Conservation (phyloP, 805 yeast species). For the Pichia kluyveri region DNA sequence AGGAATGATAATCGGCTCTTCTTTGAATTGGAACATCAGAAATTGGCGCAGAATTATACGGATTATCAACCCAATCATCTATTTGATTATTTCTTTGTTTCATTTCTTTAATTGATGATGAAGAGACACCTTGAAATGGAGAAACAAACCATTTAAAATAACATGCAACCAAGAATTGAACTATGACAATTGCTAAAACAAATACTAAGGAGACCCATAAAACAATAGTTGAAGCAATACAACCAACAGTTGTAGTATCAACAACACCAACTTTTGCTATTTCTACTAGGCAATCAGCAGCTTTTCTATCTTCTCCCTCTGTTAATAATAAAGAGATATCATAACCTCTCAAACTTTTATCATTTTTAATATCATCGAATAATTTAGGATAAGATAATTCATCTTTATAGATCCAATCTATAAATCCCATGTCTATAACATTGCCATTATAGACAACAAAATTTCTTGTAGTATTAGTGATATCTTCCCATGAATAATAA, state of each 20-base stretch:
- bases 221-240: slow-evolving; percentile 84
- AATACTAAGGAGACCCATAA: slow-evolving; percentile 74
- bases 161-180: slow-evolving; percentile 78
- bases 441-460: slow-evolving; percentile 84
- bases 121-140: slow-evolving; percentile 69
- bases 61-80: slow-evolving; percentile 81
- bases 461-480: slow-evolving; percentile 58
- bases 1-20: slow-evolving; percentile 37
- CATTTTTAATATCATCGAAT: slow-evolving; percentile 55
- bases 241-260: slow-evolving; percentile 86
- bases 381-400: slow-evolving; percentile 66
- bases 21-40: slow-evolving; percentile 40
- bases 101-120: slow-evolving; percentile 45
- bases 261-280: slow-evolving; percentile 82
- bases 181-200: slow-evolving; percentile 69
- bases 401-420: slow-evolving; percentile 64
- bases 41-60: slow-evolving; percentile 41
- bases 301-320: slow-evolving; percentile 54
- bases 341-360: slow-evolving; percentile 53
- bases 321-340: slow-evolving; percentile 73
- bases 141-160: slow-evolving; percentile 83
- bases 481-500: slow-evolving; percentile 85
- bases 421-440: slow-evolving; percentile 71
- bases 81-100: slow-evolving; percentile 54
- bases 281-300: slow-evolving; percentile 78